Conservation (phyloP, 352 stramenopile genomes). For the Globisporangium paddicum region DNA sequence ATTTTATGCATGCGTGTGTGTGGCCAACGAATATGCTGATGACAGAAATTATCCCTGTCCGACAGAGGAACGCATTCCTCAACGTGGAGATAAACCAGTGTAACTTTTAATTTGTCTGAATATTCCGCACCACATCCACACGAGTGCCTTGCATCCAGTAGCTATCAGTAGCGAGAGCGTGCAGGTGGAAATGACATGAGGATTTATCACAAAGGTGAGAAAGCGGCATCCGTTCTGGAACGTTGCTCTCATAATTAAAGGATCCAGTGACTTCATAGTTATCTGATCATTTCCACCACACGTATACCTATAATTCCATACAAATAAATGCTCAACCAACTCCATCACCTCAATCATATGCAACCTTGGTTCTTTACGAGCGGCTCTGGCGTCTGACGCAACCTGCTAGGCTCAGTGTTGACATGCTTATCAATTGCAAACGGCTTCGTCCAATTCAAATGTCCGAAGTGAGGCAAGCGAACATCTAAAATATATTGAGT, state of each 20-base stretch:
- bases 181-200: constrained; percentile 56
- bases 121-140: constrained; percentile 23
- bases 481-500: constrained; percentile 6
- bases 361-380: no score
- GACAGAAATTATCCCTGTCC: constrained; percentile 88
- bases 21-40: constrained; percentile 57
- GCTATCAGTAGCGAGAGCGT: background rate
- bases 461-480: no score
- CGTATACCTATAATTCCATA: no score
- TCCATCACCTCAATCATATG: background rate
- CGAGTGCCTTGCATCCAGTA: background rate
- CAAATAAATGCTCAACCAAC: background rate
- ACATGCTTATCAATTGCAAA: no score
- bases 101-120: constrained; percentile 88
- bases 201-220: constrained; percentile 65
- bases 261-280: constrained; percentile 88
- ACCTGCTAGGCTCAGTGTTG: no score
- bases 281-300: constrained; percentile 58
- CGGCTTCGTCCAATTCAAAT: no score
- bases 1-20: constrained; percentile 6
- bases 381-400: no score
- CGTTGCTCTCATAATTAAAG: constrained; percentile 69
- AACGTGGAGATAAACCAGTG: constrained; percentile 84
- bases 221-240: constrained; percentile 66
- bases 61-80: constrained; percentile 83